These are phyloP conservation scores for Carpinus viminea DNA, from an alignment of 306 rosid genomes.

Conservation along the genomic window DNA sequence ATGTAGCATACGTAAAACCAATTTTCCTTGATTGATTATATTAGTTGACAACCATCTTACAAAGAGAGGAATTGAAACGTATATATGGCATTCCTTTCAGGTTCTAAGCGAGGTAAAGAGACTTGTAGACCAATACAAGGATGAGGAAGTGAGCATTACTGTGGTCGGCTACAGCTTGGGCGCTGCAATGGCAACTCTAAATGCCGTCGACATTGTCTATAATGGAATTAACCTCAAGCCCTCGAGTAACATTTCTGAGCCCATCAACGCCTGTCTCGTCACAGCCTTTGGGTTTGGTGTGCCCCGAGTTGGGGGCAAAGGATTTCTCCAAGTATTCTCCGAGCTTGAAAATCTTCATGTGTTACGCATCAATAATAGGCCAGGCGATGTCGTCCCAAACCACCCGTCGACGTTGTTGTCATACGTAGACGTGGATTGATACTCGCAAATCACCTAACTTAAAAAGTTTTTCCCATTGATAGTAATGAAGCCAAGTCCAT, in stretches of 20 bases:
- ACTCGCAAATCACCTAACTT: constrained; percentile 41
- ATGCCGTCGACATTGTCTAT: constrained; percentile 56
- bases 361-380: constrained; percentile 40
- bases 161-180: constrained; percentile 73
- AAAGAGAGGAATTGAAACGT: no score
- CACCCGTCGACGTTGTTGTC: constrained; percentile 13
- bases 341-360: constrained; percentile 32
- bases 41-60: background rate
- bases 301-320: constrained; percentile 60
- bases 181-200: constrained; percentile 66
- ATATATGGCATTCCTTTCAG: constrained; percentile 21
- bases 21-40: background rate
- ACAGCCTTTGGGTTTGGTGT: constrained; percentile 53
- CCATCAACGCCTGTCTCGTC: constrained; percentile 45
- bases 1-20: no score
- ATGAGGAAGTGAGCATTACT: constrained; percentile 71
- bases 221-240: constrained; percentile 39
- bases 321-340: constrained; percentile 33
- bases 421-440: constrained; percentile 53
- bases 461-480: background rate
- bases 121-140: constrained; percentile 51
- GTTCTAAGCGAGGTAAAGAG: constrained; percentile 54
- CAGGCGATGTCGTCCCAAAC: constrained; percentile 40
- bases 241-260: constrained; percentile 6
- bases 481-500: no score